Percentiles rank a stretch among this genome's conserved stretches.
Evolutionary conservation across 176 grass and related monocot genomes (phyloP).

Genomic region (Cenchrus americanus): DNA sequence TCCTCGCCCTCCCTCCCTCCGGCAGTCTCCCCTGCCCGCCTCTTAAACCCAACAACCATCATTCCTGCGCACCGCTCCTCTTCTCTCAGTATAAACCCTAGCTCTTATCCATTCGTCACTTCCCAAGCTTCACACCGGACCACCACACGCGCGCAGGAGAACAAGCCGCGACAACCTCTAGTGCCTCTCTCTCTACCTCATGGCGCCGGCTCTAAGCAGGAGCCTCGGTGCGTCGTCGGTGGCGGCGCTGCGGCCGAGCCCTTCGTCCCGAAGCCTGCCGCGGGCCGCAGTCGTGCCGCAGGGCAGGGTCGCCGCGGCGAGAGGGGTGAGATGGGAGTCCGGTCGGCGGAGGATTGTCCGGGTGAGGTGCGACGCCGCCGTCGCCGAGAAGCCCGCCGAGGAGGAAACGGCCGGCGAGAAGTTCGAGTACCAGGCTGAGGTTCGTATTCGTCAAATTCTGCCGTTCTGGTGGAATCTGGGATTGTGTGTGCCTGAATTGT

Average conservation of each 20-base stretch:
- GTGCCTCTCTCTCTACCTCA: slow-evolving; percentile 1
- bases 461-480: not conserved
- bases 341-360: slow-evolving; percentile 36
- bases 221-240: slow-evolving; percentile 62
- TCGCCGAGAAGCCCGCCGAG: slow-evolving; percentile 66
- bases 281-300: slow-evolving; percentile 35
- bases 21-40: no score
- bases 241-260: slow-evolving; percentile 53
- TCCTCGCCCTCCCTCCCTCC: slow-evolving; percentile 1
- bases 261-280: not conserved
- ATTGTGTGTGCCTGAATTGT: not conserved
- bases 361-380: slow-evolving; percentile 71
- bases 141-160: not conserved
- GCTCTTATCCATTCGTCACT: slow-evolving; percentile 48
- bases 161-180: not conserved
- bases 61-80: not conserved
- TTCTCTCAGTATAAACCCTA: slow-evolving; percentile 56
- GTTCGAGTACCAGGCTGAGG: slow-evolving; percentile 98
- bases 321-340: slow-evolving; percentile 58
- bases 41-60: slow-evolving; percentile 28
- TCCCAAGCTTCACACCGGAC: slow-evolving; percentile 21
- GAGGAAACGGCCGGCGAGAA: slow-evolving; percentile 68
- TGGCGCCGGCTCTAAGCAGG: slow-evolving; percentile 66
- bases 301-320: not conserved
- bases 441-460: not conserved